A percentile compares a stretch with the other conserved stretches of the same genome.
Conservation (phyloP, 2,329 filamentous ascomycete species). For the Albifimbria verrucaria region DNA sequence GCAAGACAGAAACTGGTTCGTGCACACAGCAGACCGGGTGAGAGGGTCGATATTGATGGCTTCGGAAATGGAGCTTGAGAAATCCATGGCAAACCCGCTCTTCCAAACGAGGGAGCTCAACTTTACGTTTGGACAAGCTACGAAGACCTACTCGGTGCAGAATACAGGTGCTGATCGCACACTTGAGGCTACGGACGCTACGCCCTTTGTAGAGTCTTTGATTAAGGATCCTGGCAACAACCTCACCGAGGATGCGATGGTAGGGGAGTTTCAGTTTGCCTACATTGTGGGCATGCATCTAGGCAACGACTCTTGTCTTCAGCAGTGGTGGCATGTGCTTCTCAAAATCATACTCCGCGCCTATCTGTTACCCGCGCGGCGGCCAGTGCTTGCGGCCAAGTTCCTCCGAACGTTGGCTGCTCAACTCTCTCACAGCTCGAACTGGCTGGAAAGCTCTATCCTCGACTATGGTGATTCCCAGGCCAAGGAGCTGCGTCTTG, state of each 20-base stretch:
- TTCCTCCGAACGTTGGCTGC: constrained; percentile 50
- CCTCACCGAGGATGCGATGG: constrained; percentile 38
- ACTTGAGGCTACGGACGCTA: constrained; percentile 45
- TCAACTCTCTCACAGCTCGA: constrained; percentile 52
- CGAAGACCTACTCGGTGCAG: constrained; percentile 38
- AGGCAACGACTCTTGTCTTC: constrained; percentile 55
- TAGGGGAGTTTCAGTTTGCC: constrained; percentile 60
- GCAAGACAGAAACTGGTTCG: constrained; percentile 41
- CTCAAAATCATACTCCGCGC: constrained; percentile 50
- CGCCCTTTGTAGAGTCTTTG: constrained; percentile 39
- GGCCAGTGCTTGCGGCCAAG: constrained; percentile 41
- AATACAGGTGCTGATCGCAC: constrained; percentile 35
- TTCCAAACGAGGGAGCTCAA: constrained; percentile 37
- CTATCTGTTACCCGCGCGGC: constrained; percentile 37
- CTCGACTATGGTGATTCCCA: constrained; percentile 32
- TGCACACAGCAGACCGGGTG: constrained; percentile 53
- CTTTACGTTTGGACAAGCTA: constrained; percentile 44
- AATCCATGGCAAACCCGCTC: constrained; percentile 29
- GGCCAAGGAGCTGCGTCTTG: constrained; percentile 36
- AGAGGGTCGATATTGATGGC: constrained; percentile 37
- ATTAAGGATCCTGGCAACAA: constrained; percentile 26
- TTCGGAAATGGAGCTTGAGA: constrained; percentile 36
- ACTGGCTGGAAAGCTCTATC: constrained; percentile 44
- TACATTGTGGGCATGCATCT: constrained; percentile 57
- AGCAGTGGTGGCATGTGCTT: constrained; percentile 59